Evolutionary conservation across 805 yeast species (phyloP).

Genomic region (Candida rishiriensis): DNA sequence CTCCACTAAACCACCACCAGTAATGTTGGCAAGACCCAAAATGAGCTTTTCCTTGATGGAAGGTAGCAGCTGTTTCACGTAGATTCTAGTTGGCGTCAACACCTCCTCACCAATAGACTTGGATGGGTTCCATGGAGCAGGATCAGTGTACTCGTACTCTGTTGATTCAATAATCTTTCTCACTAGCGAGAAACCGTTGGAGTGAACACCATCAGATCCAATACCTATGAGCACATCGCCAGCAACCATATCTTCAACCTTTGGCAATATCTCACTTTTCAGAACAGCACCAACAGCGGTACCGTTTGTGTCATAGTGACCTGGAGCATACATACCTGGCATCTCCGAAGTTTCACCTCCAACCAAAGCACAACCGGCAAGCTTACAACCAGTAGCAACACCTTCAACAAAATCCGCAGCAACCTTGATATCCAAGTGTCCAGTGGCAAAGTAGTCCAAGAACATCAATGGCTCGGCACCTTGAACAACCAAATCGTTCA

Average conservation of each 20-base stretch:
- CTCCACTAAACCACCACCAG: slow-evolving; percentile 98
- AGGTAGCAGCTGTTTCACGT: slow-evolving; percentile 85
- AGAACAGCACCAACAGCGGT: slow-evolving; percentile 97
- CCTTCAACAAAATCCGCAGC: slow-evolving; percentile 91
- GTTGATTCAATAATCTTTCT: slow-evolving; percentile 83
- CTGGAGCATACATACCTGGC: slow-evolving; percentile 97
- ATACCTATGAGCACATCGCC: slow-evolving; percentile 87
- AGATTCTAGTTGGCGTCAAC: slow-evolving; percentile 86
- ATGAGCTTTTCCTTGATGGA: slow-evolving; percentile 63
- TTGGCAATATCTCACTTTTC: slow-evolving; percentile 71
- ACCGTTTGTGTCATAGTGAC: slow-evolving; percentile 97
- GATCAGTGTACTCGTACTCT: slow-evolving; percentile 63
- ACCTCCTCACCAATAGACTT: slow-evolving; percentile 81
- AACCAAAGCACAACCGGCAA: slow-evolving; percentile 94
- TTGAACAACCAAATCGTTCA: slow-evolving; percentile 94
- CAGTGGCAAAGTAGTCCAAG: slow-evolving; percentile 95
- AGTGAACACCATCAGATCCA: slow-evolving; percentile 89
- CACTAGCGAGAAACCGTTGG: slow-evolving; percentile 93
- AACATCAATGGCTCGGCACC: slow-evolving; percentile 98
- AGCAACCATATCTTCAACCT: slow-evolving; percentile 54
- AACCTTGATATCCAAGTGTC: slow-evolving; percentile 75
- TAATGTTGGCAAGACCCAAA: slow-evolving; percentile 91
- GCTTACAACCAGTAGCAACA: slow-evolving; percentile 93
- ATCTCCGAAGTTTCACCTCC: slow-evolving; percentile 99
- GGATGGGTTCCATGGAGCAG: slow-evolving; percentile 79